Percentiles rank a stretch among this genome's conserved stretches.
Evolutionary conservation across 1,139 yeast species (phyloP).

Genomic region (Taphrina communis): DNA sequence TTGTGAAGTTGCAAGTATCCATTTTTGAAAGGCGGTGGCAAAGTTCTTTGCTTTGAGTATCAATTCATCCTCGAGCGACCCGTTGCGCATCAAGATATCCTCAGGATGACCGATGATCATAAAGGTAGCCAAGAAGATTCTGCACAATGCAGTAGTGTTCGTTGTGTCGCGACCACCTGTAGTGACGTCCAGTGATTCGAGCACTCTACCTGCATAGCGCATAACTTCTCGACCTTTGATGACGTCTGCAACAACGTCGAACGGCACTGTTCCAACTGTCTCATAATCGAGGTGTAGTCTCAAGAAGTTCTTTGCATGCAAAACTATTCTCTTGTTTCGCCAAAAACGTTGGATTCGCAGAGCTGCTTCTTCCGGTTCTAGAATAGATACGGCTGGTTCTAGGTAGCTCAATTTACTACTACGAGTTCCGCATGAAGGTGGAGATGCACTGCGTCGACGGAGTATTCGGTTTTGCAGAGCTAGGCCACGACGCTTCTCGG

Average conservation of each 20-base stretch:
- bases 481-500: constrained; percentile 20
- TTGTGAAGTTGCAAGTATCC: constrained; percentile 5
- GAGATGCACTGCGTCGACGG: constrained; percentile 24
- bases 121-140: constrained; percentile 20
- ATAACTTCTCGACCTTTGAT: constrained; percentile 16
- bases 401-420: not conserved
- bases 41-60: constrained; percentile 6
- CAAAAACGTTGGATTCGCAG: constrained; percentile 14
- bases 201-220: not conserved
- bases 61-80: constrained; percentile 15
- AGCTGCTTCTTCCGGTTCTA: not conserved
- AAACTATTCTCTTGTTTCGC: not conserved
- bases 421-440: not conserved
- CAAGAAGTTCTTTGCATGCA: constrained; percentile 12
- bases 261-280: constrained; percentile 16
- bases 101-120: constrained; percentile 38
- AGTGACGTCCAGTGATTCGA: not conserved
- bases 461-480: constrained; percentile 11
- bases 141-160: not conserved
- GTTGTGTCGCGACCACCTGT: not conserved
- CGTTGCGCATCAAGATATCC: constrained; percentile 16
- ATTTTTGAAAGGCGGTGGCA: constrained; percentile 1
- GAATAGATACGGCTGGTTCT: not conserved
- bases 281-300: constrained; percentile 12
- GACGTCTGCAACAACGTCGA: constrained; percentile 30